Evolutionary conservation across 2,329 filamentous ascomycete genomes (phyloP), one percentile per base, ranked within the genome.

Genomic region (Zalaria sp.): DNA sequence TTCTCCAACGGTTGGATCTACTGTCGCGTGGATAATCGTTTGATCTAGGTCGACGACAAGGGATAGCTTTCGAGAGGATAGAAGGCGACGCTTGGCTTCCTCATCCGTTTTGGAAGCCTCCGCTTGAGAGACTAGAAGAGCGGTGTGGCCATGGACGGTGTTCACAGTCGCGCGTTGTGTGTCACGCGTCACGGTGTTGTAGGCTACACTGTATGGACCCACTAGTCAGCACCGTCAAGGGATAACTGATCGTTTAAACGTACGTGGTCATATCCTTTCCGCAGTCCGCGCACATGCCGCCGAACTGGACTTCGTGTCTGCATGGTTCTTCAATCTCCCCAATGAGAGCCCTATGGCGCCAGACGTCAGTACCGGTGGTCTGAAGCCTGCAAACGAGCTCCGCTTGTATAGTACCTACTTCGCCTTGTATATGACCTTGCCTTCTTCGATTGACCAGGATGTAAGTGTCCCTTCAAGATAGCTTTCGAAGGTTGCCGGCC

Each of bases 41-140:
- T 96, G 89, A 59, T 98, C 91, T 42, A 98, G 71, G 69, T 98
- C 91, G 52, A 98, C 91, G 26, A 98, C 91, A 36, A 98, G 72
- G 37, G 84, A 93, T 36, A 98, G 73, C 65, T 93, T 94, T 51
- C 82, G 77, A 47, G 82, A 76, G 45, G 79, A 72, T 35, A 98
- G 68, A 35, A 98, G 69, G 18, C 89, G 79, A 46, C 79, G 75
- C 66, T 95, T 93, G 9, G 86, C 75, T 52, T 93, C 83, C 57
- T 88, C 79, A 62, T 96, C 89, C 43, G 84, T 81, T 49, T 77
- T 79, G 38, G 76, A 76, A 9, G 91, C 91, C 56, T 93, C 84
- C 45, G 74, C 73, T 52, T 79, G 71, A 61, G 87, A 95, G 53
- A 98, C 85, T 38, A 81, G 87, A 47, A 98, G 71, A 25, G 80